Evolutionary conservation across 225 moss, liverwort and hornwort species (phyloP).

Genomic region (Anthoceros angustus): DNA sequence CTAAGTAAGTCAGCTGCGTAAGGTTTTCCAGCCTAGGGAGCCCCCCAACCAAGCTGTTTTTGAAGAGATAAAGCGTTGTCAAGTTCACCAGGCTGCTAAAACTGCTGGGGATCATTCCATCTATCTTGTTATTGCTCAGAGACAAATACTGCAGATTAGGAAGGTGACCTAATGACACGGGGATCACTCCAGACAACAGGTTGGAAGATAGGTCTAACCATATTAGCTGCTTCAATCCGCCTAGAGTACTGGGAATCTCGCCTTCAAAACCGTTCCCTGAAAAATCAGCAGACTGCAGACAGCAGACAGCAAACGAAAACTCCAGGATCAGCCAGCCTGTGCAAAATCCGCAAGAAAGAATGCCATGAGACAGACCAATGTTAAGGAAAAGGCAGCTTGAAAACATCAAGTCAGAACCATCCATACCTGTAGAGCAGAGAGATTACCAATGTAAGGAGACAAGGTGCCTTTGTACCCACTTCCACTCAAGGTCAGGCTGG

Average conservation of each 20-base stretch:
- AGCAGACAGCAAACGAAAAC: background rate
- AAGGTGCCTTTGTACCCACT: background rate
- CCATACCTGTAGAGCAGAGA: background rate
- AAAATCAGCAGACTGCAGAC: background rate
- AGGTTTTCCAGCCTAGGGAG: conserved; percentile 21
- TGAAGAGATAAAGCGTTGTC: conserved; percentile 12
- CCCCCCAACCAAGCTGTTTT: conserved; percentile 10
- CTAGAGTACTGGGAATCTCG: background rate
- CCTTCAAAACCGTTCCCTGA: background rate
- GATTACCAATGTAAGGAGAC: background rate
- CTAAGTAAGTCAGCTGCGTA: conserved; percentile 10
- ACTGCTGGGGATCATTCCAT: conserved; percentile 11
- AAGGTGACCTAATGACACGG: conserved; percentile 22
- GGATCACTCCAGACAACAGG: conserved; percentile 24
- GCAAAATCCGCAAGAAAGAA: no score
- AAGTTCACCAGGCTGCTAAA: conserved; percentile 13
- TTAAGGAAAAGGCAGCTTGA: no score
- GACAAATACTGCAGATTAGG: conserved; percentile 38
- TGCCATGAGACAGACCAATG: no score
- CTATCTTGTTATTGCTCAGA: conserved; percentile 30
- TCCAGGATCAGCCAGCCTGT: no score
- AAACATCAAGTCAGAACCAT: background rate
- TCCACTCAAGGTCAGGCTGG: background rate
- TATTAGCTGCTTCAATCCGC: background rate
- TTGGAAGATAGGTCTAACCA: conserved; percentile 42